Conservation (phyloP, 805 yeast genomes). For the Starmera caribaea region DNA sequence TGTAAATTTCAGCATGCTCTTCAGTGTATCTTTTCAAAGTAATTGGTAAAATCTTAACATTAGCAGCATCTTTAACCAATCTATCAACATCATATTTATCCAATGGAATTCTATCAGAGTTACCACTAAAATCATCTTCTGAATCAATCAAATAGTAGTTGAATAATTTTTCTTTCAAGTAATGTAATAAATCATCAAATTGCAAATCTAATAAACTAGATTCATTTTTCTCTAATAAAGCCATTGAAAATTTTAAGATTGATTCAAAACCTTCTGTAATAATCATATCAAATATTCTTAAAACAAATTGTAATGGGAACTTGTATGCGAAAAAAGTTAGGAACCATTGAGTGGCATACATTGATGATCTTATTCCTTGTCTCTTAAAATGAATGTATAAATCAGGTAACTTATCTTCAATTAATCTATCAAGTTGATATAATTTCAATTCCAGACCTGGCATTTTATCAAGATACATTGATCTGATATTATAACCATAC, state of each 20-base stretch:
- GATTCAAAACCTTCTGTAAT: constrained; percentile 90
- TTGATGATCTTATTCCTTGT: constrained; percentile 83
- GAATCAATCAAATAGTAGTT: constrained; percentile 43
- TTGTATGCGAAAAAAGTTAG: constrained; percentile 90
- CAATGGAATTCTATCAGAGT: constrained; percentile 16
- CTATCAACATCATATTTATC: constrained; percentile 54
- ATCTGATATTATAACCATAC: constrained; percentile 76
- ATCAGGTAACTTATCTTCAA: constrained; percentile 69
- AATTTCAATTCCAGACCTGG: constrained; percentile 79
- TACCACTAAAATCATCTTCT: constrained; percentile 19
- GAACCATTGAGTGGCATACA: constrained; percentile 99
- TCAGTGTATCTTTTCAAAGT: constrained; percentile 59
- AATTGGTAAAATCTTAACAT: constrained; percentile 62
- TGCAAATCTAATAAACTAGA: constrained; percentile 44
- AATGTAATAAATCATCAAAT: constrained; percentile 72
- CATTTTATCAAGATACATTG: constrained; percentile 80
- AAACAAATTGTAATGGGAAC: constrained; percentile 82
- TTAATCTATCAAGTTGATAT: constrained; percentile 82
- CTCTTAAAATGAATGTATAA: constrained; percentile 67
- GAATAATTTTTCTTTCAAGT: constrained; percentile 72
- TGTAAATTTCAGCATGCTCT: constrained; percentile 75
- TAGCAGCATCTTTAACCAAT: constrained; percentile 72
- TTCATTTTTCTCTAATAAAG: constrained; percentile 65
- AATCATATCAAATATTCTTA: constrained; percentile 79
- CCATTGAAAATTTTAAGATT: constrained; percentile 73